Conservation (phyloP, 2,329 filamentous ascomycete genomes). For the Curvularia sp. region DNA sequence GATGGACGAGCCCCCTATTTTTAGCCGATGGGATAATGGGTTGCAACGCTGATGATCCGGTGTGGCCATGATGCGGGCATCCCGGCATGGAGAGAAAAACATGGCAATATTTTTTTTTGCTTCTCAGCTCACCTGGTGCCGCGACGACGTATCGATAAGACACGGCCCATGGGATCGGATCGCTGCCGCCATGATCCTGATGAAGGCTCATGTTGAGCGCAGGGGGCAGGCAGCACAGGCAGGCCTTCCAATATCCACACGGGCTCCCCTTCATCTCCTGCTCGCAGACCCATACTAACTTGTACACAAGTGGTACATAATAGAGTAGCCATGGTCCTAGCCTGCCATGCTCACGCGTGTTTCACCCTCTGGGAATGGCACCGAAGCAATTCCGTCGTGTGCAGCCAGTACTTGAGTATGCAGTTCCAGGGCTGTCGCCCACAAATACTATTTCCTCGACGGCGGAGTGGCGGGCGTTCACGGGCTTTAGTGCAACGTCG, state of each 20-base stretch:
- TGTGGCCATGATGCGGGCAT: background rate
- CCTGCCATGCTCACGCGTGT: conserved; percentile 4
- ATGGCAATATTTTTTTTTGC: background rate
- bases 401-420: background rate
- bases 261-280: conserved; percentile 14
- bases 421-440: background rate
- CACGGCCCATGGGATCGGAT: conserved; percentile 14
- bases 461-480: too few relatives aligned
- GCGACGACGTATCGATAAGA: conserved; percentile 15
- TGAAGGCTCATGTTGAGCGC: conserved; percentile 5
- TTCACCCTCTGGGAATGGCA: conserved; percentile 1
- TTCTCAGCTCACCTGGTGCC: background rate
- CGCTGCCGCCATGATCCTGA: conserved; percentile 1
- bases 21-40: conserved; percentile 24
- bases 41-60: background rate
- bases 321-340: background rate
- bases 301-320: background rate
- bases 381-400: background rate
- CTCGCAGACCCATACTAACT: background rate
- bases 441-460: too few relatives aligned
- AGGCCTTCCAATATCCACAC: conserved; percentile 12
- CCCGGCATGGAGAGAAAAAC: background rate
- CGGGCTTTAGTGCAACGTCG: background rate
- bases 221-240: conserved; percentile 2
- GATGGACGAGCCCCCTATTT: conserved; percentile 25